A percentile compares a stretch with the other conserved stretches of the same genome.
Evolutionary conservation across 805 yeast species (phyloP).

Genomic region (Zygosaccharomyces siamensis): DNA sequence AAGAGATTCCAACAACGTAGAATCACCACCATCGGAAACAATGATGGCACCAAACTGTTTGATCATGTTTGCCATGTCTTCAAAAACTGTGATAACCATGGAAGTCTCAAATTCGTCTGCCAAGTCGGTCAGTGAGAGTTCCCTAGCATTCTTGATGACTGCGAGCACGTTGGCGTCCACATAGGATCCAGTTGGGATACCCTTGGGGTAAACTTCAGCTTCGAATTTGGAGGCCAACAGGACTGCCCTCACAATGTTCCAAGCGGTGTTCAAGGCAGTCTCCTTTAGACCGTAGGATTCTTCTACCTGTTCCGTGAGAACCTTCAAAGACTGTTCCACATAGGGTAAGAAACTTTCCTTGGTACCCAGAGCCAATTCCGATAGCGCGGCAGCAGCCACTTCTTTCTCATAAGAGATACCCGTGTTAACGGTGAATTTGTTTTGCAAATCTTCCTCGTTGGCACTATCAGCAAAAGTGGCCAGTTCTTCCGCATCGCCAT

Average conservation of each 20-base stretch:
- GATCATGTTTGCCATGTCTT: slow-evolving; percentile 63
- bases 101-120: slow-evolving; percentile 78
- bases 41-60: slow-evolving; percentile 65
- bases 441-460: slow-evolving; percentile 59
- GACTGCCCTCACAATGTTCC: slow-evolving; percentile 77
- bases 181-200: slow-evolving; percentile 56
- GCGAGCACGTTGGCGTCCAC: slow-evolving; percentile 53
- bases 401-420: slow-evolving; percentile 95
- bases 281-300: slow-evolving; percentile 90
- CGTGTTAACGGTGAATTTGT: slow-evolving; percentile 80
- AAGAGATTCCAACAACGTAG: slow-evolving; percentile 57
- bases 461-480: slow-evolving; percentile 43
- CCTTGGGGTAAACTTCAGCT: slow-evolving; percentile 55
- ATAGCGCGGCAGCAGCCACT: slow-evolving; percentile 84
- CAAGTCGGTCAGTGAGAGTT: slow-evolving; percentile 55
- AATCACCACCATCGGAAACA: slow-evolving; percentile 55
- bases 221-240: slow-evolving; percentile 43
- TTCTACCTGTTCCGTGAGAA: slow-evolving; percentile 65
- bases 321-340: slow-evolving; percentile 62
- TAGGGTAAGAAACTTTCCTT: slow-evolving; percentile 73
- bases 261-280: slow-evolving; percentile 73
- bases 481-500: slow-evolving; percentile 46
- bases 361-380: slow-evolving; percentile 85
- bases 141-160: slow-evolving; percentile 63
- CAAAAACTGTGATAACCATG: slow-evolving; percentile 76